Percentiles rank a stretch among this genome's conserved stretches.
Evolutionary conservation across 2,329 filamentous ascomycete species (phyloP).

Genomic region (Trichoderma guizhouense): DNA sequence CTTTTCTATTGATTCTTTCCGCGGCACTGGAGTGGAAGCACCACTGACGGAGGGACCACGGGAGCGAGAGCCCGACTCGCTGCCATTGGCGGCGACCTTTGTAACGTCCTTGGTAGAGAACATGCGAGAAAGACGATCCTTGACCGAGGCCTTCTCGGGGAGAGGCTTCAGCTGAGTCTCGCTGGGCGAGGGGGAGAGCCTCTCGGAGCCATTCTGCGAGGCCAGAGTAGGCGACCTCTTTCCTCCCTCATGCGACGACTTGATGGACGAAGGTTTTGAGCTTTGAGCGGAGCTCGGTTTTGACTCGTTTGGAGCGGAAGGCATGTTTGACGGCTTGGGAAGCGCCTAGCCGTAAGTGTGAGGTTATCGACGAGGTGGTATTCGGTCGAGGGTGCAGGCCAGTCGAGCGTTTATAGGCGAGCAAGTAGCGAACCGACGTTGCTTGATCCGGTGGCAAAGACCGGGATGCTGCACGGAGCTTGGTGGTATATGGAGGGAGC

Average conservation of each 20-base stretch:
- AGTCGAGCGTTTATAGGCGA: not conserved
- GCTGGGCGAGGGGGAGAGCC: constrained; percentile 24
- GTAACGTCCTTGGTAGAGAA: constrained; percentile 57
- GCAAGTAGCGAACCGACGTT: not conserved
- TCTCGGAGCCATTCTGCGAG: constrained; percentile 37
- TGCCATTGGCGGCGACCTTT: constrained; percentile 34
- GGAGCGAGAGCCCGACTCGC: constrained; percentile 30
- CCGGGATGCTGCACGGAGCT: constrained; percentile 10
- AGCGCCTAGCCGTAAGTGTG: not conserved
- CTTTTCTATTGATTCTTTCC: constrained; percentile 40
- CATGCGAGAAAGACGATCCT: constrained; percentile 63
- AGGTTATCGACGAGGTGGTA: not conserved
- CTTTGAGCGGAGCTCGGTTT: constrained; percentile 42
- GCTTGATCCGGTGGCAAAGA: constrained; percentile 5
- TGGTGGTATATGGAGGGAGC: constrained; percentile 4
- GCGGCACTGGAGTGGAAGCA: constrained; percentile 38
- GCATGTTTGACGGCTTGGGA: constrained; percentile 29
- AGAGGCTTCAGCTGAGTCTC: constrained; percentile 31
- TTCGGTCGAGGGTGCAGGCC: not conserved
- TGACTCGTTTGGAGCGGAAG: constrained; percentile 30
- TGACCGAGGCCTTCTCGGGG: constrained; percentile 59
- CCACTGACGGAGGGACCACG: constrained; percentile 36
- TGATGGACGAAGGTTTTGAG: constrained; percentile 50
- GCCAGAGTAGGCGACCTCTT: constrained; percentile 40
- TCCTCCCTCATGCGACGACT: constrained; percentile 45